Conservation (phyloP, 2,329 filamentous ascomycete species). For the Amesomyces nigricolor region DNA sequence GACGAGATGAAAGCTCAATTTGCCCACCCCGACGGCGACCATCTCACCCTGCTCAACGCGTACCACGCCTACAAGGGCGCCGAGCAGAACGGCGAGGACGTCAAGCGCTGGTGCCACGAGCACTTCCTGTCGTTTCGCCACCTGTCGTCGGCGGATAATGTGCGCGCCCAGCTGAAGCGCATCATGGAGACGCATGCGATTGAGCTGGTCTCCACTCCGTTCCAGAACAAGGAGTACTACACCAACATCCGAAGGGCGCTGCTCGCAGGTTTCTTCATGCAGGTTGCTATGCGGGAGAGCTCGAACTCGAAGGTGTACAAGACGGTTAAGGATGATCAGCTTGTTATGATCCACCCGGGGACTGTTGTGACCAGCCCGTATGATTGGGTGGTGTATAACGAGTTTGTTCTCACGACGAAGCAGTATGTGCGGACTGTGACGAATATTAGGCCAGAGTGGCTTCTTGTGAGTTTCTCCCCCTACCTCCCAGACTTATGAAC, state of each 20-base stretch:
- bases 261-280: conserved; percentile 98
- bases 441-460: conserved; percentile 86
- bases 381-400: conserved; percentile 97
- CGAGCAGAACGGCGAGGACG: conserved; percentile 59
- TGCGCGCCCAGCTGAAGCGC: conserved; percentile 82
- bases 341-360: conserved; percentile 85
- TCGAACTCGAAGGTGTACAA: conserved; percentile 78
- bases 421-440: conserved; percentile 97
- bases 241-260: conserved; percentile 92
- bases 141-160: conserved; percentile 87
- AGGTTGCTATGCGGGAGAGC: conserved; percentile 89
- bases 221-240: conserved; percentile 96
- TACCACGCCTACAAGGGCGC: conserved; percentile 93
- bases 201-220: conserved; percentile 80
- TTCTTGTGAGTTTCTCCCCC: conserved; percentile 57
- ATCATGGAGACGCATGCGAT: conserved; percentile 94
- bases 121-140: conserved; percentile 90
- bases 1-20: conserved; percentile 98
- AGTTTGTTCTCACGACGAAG: conserved; percentile 96
- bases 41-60: conserved; percentile 91
- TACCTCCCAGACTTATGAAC: background rate
- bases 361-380: conserved; percentile 83
- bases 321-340: conserved; percentile 95
- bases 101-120: conserved; percentile 92
- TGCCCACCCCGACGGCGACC: conserved; percentile 87